A percentile compares a stretch with the other conserved stretches of the same genome.
These are phyloP conservation scores for Epichloe scottii DNA, from an alignment of 2,329 filamentous ascomycete genomes.

Conservation along the genomic window DNA sequence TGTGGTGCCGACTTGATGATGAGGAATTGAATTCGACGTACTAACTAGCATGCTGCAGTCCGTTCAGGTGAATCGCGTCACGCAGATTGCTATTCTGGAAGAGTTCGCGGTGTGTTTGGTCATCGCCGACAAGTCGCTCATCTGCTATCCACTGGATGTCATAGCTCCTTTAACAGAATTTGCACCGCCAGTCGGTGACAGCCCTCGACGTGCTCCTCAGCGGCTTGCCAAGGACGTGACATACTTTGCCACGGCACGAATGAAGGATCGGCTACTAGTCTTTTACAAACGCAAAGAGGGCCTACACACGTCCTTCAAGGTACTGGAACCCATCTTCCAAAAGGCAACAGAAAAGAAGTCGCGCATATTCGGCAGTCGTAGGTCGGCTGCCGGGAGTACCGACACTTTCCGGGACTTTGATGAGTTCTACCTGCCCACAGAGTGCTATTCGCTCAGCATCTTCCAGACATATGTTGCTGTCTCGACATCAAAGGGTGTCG, in stretches of 20 bases:
- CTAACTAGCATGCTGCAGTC: conserved; percentile 36
- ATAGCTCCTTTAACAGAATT: conserved; percentile 54
- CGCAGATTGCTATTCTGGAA: conserved; percentile 87
- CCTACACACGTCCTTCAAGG: conserved; percentile 88
- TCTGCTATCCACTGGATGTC: conserved; percentile 87
- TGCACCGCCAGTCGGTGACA: conserved; percentile 54
- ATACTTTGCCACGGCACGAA: conserved; percentile 89
- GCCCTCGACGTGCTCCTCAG: conserved; percentile 73
- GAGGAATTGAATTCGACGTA: background rate
- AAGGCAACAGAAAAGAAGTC: conserved; percentile 78
- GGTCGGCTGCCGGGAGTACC: conserved; percentile 55
- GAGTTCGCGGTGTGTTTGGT: conserved; percentile 90
- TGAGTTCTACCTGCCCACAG: conserved; percentile 94
- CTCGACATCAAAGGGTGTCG: conserved; percentile 81
- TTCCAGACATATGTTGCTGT: conserved; percentile 93
- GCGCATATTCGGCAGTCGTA: conserved; percentile 49
- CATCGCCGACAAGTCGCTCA: conserved; percentile 80
- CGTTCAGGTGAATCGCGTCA: conserved; percentile 64
- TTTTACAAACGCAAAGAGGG: conserved; percentile 97
- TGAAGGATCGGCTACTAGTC: conserved; percentile 91
- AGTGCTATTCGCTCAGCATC: conserved; percentile 89
- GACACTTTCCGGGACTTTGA: conserved; percentile 98
- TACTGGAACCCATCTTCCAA: conserved; percentile 89
- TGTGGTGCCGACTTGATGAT: background rate
- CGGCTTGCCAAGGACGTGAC: conserved; percentile 86